Evolutionary conservation across 148 eudicot species (phyloP).

Genomic region (Spergularia bocconei): DNA sequence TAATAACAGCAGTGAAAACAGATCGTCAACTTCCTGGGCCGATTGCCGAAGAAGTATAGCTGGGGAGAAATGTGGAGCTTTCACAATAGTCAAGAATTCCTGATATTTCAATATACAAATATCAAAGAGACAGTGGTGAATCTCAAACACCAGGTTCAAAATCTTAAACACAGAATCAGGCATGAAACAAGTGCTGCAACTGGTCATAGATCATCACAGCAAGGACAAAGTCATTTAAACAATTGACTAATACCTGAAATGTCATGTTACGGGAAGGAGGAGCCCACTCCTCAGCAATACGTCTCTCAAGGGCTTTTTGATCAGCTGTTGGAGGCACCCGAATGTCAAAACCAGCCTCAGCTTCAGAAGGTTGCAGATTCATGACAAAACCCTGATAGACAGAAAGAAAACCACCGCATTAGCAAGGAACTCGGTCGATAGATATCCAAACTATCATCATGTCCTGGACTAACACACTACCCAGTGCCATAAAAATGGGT

Average conservation of each 20-base stretch:
- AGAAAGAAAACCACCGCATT: constrained; percentile 13
- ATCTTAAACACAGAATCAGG: background rate
- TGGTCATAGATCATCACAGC: background rate
- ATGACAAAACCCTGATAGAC: constrained; percentile 79
- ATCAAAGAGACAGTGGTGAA: background rate
- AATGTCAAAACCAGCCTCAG: constrained; percentile 90
- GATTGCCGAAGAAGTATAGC: background rate
- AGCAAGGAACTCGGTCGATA: background rate
- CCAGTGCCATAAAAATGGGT: background rate
- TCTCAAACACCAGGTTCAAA: background rate
- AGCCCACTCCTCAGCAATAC: constrained; percentile 96
- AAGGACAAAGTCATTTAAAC: constrained; percentile 3
- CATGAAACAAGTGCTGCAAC: background rate
- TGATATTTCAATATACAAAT: background rate
- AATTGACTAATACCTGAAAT: constrained; percentile 57
- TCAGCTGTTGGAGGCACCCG: constrained; percentile 91
- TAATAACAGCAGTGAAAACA: too few species aligned
- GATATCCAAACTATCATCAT: background rate
- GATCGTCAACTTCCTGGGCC: too few species aligned
- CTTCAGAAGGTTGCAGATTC: constrained; percentile 99
- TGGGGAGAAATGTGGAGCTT: background rate
- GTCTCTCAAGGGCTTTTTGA: constrained; percentile 54
- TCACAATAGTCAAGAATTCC: background rate
- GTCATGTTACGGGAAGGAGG: constrained; percentile 95
- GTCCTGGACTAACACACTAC: background rate